Percentiles rank a stretch among this genome's conserved stretches.
phyloP scores from a whole-genome alignment of 2,329 filamentous ascomycete species.

The Celoporthe dispersa region DNA sequence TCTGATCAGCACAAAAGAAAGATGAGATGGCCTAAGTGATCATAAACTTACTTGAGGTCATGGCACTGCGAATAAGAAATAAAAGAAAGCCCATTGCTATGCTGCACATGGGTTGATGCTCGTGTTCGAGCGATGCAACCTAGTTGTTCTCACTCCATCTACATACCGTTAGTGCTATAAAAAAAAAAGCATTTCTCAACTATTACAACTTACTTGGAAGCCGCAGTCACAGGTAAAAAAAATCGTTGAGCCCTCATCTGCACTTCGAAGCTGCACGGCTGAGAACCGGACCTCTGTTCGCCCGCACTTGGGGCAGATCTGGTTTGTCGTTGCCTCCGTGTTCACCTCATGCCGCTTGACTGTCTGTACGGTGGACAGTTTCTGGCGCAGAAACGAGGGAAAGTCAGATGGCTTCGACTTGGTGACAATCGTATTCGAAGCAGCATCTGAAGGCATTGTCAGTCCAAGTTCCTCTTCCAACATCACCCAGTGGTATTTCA shows the following conservation, averaged over 20 bases:
- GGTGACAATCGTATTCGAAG: slow-evolving; percentile 77
- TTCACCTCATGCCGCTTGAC: slow-evolving; percentile 77
- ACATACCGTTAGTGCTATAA: slow-evolving; percentile 35
- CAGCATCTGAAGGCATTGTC: slow-evolving; percentile 60
- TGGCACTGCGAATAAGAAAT: background rate
- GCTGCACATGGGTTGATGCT: background rate
- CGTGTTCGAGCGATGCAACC: slow-evolving; percentile 28
- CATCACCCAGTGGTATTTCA: slow-evolving; percentile 14
- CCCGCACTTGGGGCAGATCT: slow-evolving; percentile 81
- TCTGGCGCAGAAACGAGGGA: slow-evolving; percentile 84
- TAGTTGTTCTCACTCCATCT: slow-evolving; percentile 66
- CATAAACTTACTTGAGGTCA: background rate
- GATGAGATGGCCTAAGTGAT: background rate
- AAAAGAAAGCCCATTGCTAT: background rate
- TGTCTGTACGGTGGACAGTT: slow-evolving; percentile 84
- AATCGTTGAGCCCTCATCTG: slow-evolving; percentile 92
- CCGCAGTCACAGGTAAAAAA: slow-evolving; percentile 91
- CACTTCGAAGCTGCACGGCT: slow-evolving; percentile 83
- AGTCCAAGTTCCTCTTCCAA: slow-evolving; percentile 1
- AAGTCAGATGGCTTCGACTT: slow-evolving; percentile 89
- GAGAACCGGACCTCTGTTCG: slow-evolving; percentile 82
- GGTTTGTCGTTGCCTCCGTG: slow-evolving; percentile 69
- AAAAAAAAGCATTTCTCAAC: slow-evolving; percentile 24
- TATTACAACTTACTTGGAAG: slow-evolving; percentile 66
- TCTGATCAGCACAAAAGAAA: background rate